Base-by-base conservation (phyloP, 805 yeast genomes). In the Saccharomyces jurei region DNA sequence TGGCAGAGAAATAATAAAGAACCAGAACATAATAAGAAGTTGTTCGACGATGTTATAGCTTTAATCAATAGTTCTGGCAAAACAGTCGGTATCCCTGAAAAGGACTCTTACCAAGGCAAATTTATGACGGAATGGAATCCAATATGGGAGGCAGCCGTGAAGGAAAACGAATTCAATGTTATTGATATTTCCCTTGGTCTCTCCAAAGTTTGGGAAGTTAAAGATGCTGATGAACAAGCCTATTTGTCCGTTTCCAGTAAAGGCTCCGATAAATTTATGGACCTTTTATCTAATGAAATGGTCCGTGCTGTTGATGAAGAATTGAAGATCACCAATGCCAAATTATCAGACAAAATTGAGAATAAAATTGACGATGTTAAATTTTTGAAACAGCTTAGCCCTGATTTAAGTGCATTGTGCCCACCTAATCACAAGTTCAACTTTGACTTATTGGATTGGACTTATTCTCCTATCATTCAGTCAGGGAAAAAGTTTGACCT, bases 381-480 rank as follows among this genome's bases (percentile, higher is more conserved):
- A 61, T 86, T 87, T 74, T 81, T 84, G 68, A 77, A 77, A 54
- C 69, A 71, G 46, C 67, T 81, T 63, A 81, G 83, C 63, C 79
- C 80, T 59, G 76, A 77, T 54, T 60, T 80, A 22, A 58, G 65
- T n/a, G 48, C 54, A 6, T 52, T 66, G 41, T 61, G 68, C 41
- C 71, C 71, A 8, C 26, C 60, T 6, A 84, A 86, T 49, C 74
- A 79, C 32, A 92, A 86, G 53, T 86, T 90, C 57, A 96, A 89
- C 63, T 75, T 85, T 4, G 82, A 81, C 57, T 80, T 82, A 58
- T 73, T 92, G 22, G 98, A 92, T 68, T 92, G 97, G 97, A 87
- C 96, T 60, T 89, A 88, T 70, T 82, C 90, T 53, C 97, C 98
- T 29, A 87, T 90, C 52, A 79, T 90, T 52, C 96, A 89, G 73